phyloP scores from a whole-genome alignment of 192 early-diverging fungal genomes.

The Coemansia sp. region DNA sequence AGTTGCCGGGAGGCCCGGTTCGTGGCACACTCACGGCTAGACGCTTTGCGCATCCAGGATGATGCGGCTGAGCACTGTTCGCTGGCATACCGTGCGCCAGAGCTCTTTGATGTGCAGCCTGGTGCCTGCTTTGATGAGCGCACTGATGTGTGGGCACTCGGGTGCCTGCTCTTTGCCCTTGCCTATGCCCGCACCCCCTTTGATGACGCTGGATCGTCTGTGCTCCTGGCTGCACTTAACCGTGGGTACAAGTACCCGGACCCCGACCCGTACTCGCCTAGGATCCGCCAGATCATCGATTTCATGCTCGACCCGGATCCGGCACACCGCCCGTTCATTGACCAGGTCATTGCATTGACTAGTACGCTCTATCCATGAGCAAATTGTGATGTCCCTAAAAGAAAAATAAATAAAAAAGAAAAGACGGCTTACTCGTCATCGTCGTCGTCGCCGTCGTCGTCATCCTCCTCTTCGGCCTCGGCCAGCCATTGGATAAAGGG shows the following conservation, averaged over 20 bases:
- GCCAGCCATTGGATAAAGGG: constrained; percentile 90
- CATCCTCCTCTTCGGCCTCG: constrained; percentile 82
- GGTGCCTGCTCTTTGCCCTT: constrained; percentile 70
- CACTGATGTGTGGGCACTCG: constrained; percentile 77
- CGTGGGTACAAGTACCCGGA: constrained; percentile 58
- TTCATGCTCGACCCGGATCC: constrained; percentile 65
- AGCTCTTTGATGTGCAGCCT: constrained; percentile 75
- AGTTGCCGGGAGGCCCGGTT: constrained; percentile 61
- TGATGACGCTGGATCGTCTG: constrained; percentile 60
- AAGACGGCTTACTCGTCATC: background rate
- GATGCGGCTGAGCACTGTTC: constrained; percentile 67
- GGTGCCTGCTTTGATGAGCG: constrained; percentile 60
- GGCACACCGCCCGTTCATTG: constrained; percentile 57
- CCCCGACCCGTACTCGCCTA: constrained; percentile 53
- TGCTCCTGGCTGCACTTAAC: constrained; percentile 69
- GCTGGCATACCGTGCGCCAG: constrained; percentile 75
- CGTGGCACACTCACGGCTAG: constrained; percentile 52
- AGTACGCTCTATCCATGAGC: constrained; percentile 18
- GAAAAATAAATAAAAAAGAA: constrained; percentile 5
- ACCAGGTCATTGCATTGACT: constrained; percentile 48
- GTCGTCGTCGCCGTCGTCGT: constrained; percentile 27
- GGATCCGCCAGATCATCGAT: constrained; percentile 55
- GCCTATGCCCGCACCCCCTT: constrained; percentile 70
- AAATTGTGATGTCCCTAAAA: background rate
- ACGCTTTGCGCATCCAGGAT: constrained; percentile 69